Evolutionary conservation across 2,329 filamentous ascomycete genomes (phyloP).

Genomic region (Penicillium sp.): DNA sequence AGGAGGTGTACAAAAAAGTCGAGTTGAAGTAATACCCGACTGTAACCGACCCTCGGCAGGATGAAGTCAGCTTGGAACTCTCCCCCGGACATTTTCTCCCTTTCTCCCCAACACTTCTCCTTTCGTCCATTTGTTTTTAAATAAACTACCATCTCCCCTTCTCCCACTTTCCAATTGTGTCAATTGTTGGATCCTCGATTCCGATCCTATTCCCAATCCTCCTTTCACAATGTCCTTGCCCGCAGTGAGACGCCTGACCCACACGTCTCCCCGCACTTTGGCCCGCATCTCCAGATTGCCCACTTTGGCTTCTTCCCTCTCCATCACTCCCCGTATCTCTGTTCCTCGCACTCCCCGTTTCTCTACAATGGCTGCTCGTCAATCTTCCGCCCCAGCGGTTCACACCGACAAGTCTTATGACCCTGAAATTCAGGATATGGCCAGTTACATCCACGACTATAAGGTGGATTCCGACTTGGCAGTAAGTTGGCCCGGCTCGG

Average conservation of each 20-base stretch:
- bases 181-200: not conserved
- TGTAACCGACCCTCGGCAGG: constrained; percentile 27
- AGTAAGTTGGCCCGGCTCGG: constrained; percentile 53
- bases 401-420: constrained; percentile 64
- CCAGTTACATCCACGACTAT: constrained; percentile 89
- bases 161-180: not conserved
- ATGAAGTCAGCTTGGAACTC: constrained; percentile 22
- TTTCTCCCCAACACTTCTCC: constrained; percentile 7
- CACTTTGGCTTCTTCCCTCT: constrained; percentile 24
- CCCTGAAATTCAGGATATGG: constrained; percentile 91
- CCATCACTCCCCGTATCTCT: constrained; percentile 18
- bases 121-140: constrained; percentile 14
- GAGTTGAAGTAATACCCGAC: constrained; percentile 13
- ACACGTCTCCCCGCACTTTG: constrained; percentile 43
- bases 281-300: constrained; percentile 42
- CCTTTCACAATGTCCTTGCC: constrained; percentile 41
- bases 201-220: constrained; percentile 29
- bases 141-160: not conserved
- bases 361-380: constrained; percentile 44
- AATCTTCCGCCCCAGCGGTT: constrained; percentile 37
- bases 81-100: constrained; percentile 8
- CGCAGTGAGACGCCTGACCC: constrained; percentile 43
- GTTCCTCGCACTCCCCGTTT: constrained; percentile 32
- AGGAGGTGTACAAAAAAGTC: not conserved
- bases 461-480: constrained; percentile 87